A percentile compares a stretch with the other conserved stretches of the same genome.
Evolutionary conservation across 163 green algal genomes (phyloP).

Genomic region (Dunaliella salina): DNA sequence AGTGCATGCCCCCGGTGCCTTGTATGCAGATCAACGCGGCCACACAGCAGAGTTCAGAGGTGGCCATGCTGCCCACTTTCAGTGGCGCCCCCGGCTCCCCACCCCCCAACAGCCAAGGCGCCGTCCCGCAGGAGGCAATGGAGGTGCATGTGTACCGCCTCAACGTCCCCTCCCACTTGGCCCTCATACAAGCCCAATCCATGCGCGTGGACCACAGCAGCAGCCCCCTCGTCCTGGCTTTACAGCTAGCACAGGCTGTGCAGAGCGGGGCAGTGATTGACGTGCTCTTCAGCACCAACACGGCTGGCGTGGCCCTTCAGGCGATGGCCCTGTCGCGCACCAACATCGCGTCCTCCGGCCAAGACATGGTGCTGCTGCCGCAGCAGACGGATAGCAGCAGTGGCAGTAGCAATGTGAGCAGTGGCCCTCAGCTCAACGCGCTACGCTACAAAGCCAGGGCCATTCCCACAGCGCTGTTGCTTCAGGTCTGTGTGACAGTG

Average conservation of each 20-base stretch:
- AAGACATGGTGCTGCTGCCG: slow-evolving; percentile 29
- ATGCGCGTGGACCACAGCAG: slow-evolving; percentile 4
- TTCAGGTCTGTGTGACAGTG: slow-evolving; percentile 1
- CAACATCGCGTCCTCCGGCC: slow-evolving; percentile 23
- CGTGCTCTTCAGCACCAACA: slow-evolving; percentile 23
- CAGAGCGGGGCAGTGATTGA: slow-evolving; percentile 15
- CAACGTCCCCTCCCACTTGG: background rate
- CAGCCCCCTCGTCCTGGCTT: background rate
- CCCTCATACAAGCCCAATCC: background rate
- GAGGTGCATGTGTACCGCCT: slow-evolving; percentile 19
- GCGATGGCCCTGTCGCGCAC: slow-evolving; percentile 27
- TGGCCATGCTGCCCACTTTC: slow-evolving; percentile 33
- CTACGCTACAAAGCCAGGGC: slow-evolving; percentile 13
- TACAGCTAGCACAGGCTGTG: slow-evolving; percentile 10
- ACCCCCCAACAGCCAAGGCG: background rate
- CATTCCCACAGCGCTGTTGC: background rate
- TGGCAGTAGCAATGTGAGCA: background rate
- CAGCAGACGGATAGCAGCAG: slow-evolving; percentile 7
- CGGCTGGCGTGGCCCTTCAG: slow-evolving; percentile 28
- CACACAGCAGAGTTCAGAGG: slow-evolving; percentile 16
- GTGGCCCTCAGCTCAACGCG: slow-evolving; percentile 9
- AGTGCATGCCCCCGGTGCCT: too few species aligned
- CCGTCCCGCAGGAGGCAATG: slow-evolving; percentile 10
- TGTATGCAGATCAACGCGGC: slow-evolving; percentile 15
- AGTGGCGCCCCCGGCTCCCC: background rate